Evolutionary conservation across 2,329 filamentous ascomycete species (phyloP).

Genomic region (Monosporascus sp.): DNA sequence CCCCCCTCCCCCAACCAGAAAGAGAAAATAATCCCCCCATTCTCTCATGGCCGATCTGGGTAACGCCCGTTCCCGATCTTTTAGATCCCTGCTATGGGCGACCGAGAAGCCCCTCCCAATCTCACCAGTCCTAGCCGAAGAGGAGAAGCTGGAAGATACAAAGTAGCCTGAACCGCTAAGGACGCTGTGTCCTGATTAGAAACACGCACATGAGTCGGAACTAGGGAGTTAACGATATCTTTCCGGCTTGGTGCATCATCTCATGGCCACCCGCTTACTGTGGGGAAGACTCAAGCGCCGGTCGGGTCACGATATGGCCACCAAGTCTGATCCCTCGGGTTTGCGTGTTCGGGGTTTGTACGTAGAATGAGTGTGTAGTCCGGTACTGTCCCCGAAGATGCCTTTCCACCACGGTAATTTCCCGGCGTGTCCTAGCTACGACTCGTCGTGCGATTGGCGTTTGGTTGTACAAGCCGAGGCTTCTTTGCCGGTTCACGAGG

Average conservation of each 20-base stretch:
- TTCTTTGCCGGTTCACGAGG: neutral
- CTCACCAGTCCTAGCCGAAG: neutral
- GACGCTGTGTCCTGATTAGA: neutral
- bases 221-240: conserved; percentile 4
- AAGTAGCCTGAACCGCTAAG: neutral
- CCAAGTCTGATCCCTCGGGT: neutral
- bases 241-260: conserved; percentile 13
- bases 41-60: neutral
- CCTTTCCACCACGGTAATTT: too few relatives aligned
- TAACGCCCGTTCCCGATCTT: neutral
- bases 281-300: conserved; percentile 2
- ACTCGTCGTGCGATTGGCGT: too few relatives aligned
- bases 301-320: neutral
- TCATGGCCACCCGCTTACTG: conserved; percentile 11
- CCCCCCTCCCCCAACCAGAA: neutral
- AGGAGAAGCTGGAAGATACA: neutral
- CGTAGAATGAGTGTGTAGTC: too few relatives aligned
- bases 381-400: too few relatives aligned
- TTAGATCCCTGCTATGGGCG: neutral
- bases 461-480: neutral
- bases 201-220: conserved; percentile 1
- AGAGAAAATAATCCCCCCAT: neutral
- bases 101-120: neutral
- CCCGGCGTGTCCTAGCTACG: too few relatives aligned
- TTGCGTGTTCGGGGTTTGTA: neutral